Percentiles rank a stretch among this genome's conserved stretches.
These are phyloP conservation scores for Paramecium pentaurelia DNA, from an alignment of 73 alveolate genomes.

Conservation along the genomic window DNA sequence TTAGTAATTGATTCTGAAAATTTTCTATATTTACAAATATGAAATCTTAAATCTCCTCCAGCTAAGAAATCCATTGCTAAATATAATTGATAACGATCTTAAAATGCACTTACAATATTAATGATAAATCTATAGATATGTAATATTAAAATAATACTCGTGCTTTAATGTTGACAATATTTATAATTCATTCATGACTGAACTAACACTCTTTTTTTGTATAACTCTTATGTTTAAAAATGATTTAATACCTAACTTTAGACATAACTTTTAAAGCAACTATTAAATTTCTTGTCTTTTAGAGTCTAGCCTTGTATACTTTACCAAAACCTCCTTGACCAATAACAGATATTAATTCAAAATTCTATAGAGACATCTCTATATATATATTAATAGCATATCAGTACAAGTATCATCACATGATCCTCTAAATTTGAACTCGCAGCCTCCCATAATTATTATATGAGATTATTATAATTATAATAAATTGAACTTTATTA, in stretches of 20 bases:
- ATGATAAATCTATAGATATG: constrained; percentile 66
- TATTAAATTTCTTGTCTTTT: constrained; percentile 44
- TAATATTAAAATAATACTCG: not conserved
- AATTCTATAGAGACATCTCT: not conserved
- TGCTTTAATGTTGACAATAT: constrained; percentile 72
- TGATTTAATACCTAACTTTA: constrained; percentile 40
- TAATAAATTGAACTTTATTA: not conserved
- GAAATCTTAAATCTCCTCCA: constrained; percentile 87
- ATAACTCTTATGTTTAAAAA: constrained; percentile 57
- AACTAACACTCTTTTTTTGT: constrained; percentile 79
- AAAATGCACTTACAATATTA: constrained; percentile 90
- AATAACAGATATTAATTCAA: constrained; percentile 29
- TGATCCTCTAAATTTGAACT: not conserved
- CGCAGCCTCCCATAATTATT: not conserved
- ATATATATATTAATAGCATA: not conserved
- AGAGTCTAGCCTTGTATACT: constrained; percentile 74
- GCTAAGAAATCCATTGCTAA: constrained; percentile 90
- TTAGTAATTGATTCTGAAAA: constrained; percentile 77
- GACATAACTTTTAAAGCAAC: constrained; percentile 63
- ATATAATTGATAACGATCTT: constrained; percentile 81
- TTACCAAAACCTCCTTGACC: constrained; percentile 69
- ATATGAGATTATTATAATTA: not conserved
- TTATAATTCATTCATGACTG: constrained; percentile 82
- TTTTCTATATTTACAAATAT: constrained; percentile 72
- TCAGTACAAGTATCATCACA: not conserved